Base-by-base conservation (phyloP, 768 basidiomycete species). In the Glaciozyma antarctica region DNA sequence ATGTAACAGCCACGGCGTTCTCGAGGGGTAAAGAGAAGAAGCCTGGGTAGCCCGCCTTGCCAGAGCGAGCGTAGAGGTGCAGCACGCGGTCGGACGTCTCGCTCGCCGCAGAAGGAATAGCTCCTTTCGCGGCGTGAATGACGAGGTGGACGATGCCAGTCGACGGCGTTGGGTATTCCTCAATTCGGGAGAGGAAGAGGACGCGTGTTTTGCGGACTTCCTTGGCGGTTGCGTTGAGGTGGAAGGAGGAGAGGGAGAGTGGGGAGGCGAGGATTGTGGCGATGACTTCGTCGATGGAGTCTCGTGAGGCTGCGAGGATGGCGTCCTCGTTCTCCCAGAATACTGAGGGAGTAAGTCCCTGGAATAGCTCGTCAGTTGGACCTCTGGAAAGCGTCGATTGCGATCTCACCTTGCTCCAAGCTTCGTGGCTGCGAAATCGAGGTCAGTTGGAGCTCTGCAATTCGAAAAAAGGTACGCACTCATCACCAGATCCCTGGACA, bases 401-500 rank as follows among this genome's bases (percentile, higher is more conserved):
- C 38, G 26, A 53, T 47, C 58, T 61, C 22, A 51, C 45, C 58
- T 43, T 41, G 65, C 57, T 60, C 60, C 60, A 54, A 7, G 60
- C 60, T 44, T 74, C 73, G 59, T 73, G 72, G 58, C 63, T 64
- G 56, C 10, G 22, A 45, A 32, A 58, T 43, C 32, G 58, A 41
- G 48, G 24, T 38, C 21, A 74, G 79, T 38, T 62, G 88, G 88
- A 83, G 83, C 82, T 34, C 85, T 82, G 91, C 90, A 93, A 8
- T 87, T 79, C 93, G 90, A 72, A 47, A 38, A 1, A 6, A 5
- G n/a, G 5, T 30, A 26, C 58, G 44, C 43, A 60, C 63, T 98
- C 94, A 72, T 97, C 94, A 0, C 92, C 94, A 0, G 88, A 89
- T 1, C 94, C 94, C 75, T 94, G 92, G 12, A 97, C 83, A 74